Evolutionary conservation across 2,329 filamentous ascomycete species (phyloP).

Genomic region (Verticillium alfalfae): DNA sequence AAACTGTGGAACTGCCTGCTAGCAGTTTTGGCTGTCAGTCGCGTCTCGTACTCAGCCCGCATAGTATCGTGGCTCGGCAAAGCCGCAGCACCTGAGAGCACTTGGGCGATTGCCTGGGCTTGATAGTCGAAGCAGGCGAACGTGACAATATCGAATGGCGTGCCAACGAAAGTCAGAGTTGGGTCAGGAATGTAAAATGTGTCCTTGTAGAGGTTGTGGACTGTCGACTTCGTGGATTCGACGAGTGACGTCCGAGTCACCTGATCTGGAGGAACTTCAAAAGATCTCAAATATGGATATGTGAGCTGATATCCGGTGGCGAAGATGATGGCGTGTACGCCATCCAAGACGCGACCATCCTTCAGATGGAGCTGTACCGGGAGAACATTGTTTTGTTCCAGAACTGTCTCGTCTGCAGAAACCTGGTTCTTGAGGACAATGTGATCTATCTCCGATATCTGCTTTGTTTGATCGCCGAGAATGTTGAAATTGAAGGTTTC

Average conservation of each 20-base stretch:
- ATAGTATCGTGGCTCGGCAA: slow-evolving; percentile 39
- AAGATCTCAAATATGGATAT: slow-evolving; percentile 51
- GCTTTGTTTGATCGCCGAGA: slow-evolving; percentile 45
- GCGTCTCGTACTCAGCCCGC: slow-evolving; percentile 21
- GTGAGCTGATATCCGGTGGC: slow-evolving; percentile 66
- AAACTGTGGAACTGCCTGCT: slow-evolving; percentile 19
- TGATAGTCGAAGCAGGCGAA: slow-evolving; percentile 69
- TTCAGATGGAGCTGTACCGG: slow-evolving; percentile 45
- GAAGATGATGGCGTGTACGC: slow-evolving; percentile 58
- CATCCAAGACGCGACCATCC: slow-evolving; percentile 43
- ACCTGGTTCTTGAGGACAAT: slow-evolving; percentile 1
- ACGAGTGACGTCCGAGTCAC: neutral
- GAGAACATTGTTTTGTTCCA: slow-evolving; percentile 22
- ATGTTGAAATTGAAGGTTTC: slow-evolving; percentile 52
- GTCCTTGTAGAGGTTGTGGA: slow-evolving; percentile 64
- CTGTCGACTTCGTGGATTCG: neutral
- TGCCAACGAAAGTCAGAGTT: slow-evolving; percentile 56
- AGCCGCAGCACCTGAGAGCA: slow-evolving; percentile 43
- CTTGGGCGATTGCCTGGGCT: slow-evolving; percentile 53
- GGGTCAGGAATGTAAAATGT: slow-evolving; percentile 68
- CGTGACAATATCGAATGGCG: slow-evolving; percentile 60
- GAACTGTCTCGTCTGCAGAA: neutral
- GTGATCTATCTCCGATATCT: slow-evolving; percentile 43
- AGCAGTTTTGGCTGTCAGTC: slow-evolving; percentile 10
- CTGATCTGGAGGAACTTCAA: neutral